Evolutionary conservation across 805 yeast genomes (phyloP).

Genomic region (Saccharomycopsis javanensis): DNA sequence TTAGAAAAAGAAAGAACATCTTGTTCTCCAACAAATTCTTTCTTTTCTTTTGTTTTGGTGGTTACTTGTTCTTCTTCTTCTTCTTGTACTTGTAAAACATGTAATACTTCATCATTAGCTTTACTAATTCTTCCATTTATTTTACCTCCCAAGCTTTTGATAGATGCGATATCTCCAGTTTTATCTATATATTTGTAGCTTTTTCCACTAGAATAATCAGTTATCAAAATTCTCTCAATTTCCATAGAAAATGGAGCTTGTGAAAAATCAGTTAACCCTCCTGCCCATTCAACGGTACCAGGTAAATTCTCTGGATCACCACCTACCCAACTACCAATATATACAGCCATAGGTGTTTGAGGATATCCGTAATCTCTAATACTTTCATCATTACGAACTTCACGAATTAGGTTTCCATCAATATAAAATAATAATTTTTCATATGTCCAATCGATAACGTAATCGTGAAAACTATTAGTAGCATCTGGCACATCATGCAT

Average conservation of each 20-base stretch:
- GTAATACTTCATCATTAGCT: conserved; percentile 25
- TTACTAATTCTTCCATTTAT: conserved; percentile 37
- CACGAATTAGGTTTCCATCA: conserved; percentile 50
- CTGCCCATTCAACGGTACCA: conserved; percentile 71
- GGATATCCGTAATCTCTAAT: conserved; percentile 41
- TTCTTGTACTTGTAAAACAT: not conserved
- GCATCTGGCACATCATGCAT: conserved; percentile 40
- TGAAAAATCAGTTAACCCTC: conserved; percentile 46
- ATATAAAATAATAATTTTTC: conserved; percentile 44
- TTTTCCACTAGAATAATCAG: conserved; percentile 41
- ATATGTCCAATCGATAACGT: conserved; percentile 58
- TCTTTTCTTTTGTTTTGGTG: not conserved
- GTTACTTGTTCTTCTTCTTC: not conserved
- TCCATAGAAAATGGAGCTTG: conserved; percentile 41
- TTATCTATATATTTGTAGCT: conserved; percentile 32
- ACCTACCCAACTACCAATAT: conserved; percentile 41
- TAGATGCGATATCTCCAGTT: conserved; percentile 31
- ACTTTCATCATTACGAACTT: conserved; percentile 35
- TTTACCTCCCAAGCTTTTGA: conserved; percentile 30
- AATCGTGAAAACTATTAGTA: conserved; percentile 40
- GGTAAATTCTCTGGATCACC: conserved; percentile 38
- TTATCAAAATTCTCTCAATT: conserved; percentile 39
- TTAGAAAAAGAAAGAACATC: too few relatives aligned
- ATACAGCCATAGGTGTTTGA: conserved; percentile 52
- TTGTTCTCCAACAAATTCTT: not conserved